Conservation (phyloP, 179 eudicot species). For the Spergularia azorica region DNA sequence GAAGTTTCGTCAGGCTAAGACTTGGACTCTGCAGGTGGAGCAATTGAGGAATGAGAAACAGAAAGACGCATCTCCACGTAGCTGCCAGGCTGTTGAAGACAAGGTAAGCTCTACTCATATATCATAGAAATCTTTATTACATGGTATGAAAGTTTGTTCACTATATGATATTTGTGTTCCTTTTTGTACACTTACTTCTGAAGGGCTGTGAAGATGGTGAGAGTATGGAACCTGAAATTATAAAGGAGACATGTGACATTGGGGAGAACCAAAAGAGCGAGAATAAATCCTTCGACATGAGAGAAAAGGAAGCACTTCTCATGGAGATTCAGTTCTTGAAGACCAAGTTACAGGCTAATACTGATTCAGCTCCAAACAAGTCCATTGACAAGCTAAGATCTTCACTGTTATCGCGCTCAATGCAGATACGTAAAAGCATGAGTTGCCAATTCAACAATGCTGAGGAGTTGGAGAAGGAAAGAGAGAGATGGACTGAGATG, state of each 20-base stretch:
- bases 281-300: slow-evolving; percentile 40
- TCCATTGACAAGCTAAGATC: slow-evolving; percentile 66
- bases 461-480: slow-evolving; percentile 84
- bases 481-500: slow-evolving; percentile 92
- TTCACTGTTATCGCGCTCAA: slow-evolving; percentile 71
- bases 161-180: neutral
- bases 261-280: slow-evolving; percentile 33
- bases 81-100: slow-evolving; percentile 33
- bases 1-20: neutral
- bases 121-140: neutral
- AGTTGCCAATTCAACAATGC: slow-evolving; percentile 41
- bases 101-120: slow-evolving; percentile 41
- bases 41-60: slow-evolving; percentile 43
- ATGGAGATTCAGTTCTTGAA: slow-evolving; percentile 67
- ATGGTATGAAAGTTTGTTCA: neutral
- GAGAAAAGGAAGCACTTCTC: slow-evolving; percentile 82
- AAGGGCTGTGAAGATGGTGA: slow-evolving; percentile 41
- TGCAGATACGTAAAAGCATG: slow-evolving; percentile 64
- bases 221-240: slow-evolving; percentile 48
- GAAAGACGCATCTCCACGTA: slow-evolving; percentile 15
- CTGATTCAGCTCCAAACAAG: slow-evolving; percentile 45
- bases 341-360: slow-evolving; percentile 53
- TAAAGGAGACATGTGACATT: slow-evolving; percentile 55
- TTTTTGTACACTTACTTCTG: neutral
- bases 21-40: slow-evolving; percentile 49